These are phyloP conservation scores for Caloboletus inedulis DNA, from an alignment of 1,284 basidiomycete genomes.

Conservation along the genomic window DNA sequence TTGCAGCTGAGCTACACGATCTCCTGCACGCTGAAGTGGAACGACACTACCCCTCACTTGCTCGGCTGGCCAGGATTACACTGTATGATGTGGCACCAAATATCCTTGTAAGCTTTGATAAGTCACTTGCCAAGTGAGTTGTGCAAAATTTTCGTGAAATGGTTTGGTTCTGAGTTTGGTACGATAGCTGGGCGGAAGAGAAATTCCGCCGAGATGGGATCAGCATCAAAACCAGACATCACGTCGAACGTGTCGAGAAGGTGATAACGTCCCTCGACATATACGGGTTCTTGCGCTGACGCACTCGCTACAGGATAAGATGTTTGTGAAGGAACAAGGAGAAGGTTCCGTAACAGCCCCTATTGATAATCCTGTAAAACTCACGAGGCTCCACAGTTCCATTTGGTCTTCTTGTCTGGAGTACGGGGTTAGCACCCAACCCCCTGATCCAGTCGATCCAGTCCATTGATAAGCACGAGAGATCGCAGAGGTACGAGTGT, in stretches of 20 bases:
- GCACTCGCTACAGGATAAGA: slow-evolving; percentile 41
- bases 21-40: slow-evolving; percentile 74
- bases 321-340: slow-evolving; percentile 63
- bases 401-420: slow-evolving; percentile 85
- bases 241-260: slow-evolving; percentile 75
- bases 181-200: slow-evolving; percentile 60
- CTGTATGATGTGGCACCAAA: slow-evolving; percentile 80
- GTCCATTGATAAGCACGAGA: slow-evolving; percentile 60
- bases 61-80: slow-evolving; percentile 63
- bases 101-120: slow-evolving; percentile 80
- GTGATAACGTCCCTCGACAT: slow-evolving; percentile 35
- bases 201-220: slow-evolving; percentile 80
- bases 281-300: slow-evolving; percentile 18
- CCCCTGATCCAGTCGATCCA: slow-evolving; percentile 65
- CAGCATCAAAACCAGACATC: slow-evolving; percentile 70
- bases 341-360: slow-evolving; percentile 41
- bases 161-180: slow-evolving; percentile 11
- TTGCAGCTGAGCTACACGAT: slow-evolving; percentile 85
- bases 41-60: slow-evolving; percentile 62
- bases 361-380: slow-evolving; percentile 14
- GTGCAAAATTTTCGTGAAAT: slow-evolving; percentile 1
- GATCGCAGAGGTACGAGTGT: slow-evolving; percentile 53
- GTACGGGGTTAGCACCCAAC: slow-evolving; percentile 78
- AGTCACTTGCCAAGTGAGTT: slow-evolving; percentile 59
- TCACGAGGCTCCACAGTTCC: slow-evolving; percentile 47